phyloP scores from a whole-genome alignment of 108 stramenopile species.

The Pseudonitzschia pungens region DNA sequence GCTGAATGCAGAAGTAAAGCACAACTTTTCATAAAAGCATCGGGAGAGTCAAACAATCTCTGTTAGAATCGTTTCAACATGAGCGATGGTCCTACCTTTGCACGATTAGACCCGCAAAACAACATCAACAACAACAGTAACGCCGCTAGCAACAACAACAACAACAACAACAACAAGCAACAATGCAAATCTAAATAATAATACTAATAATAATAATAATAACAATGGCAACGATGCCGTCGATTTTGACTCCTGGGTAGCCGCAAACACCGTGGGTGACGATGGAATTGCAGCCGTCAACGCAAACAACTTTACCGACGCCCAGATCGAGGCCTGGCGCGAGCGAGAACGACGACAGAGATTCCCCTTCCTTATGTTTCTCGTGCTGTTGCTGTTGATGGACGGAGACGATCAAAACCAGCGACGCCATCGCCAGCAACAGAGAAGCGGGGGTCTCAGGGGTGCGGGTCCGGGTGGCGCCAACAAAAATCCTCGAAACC shows the following conservation, averaged over 20 bases:
- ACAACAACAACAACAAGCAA: not conserved
- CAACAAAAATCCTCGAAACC: not conserved
- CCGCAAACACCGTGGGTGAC: not conserved
- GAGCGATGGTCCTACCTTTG: constrained; percentile 16
- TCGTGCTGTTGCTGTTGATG: constrained; percentile 78
- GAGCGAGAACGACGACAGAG: constrained; percentile 82
- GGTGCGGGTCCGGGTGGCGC: not conserved
- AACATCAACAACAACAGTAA: not conserved
- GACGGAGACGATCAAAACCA: constrained; percentile 70
- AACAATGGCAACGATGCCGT: not conserved
- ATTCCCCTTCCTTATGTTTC: constrained; percentile 77
- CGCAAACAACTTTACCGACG: not conserved
- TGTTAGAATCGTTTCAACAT: not conserved
- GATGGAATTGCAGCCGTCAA: not conserved
- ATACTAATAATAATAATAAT: not conserved
- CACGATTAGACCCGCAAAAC: constrained; percentile 1
- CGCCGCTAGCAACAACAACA: not conserved
- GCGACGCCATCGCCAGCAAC: constrained; percentile 15
- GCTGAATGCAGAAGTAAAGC: too few relatives aligned
- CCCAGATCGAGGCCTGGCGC: constrained; percentile 40
- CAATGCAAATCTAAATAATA: not conserved
- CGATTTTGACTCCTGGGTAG: not conserved
- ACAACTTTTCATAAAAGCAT: too few relatives aligned
- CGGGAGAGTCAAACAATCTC: too few relatives aligned
- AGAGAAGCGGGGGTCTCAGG: constrained; percentile 11